phyloP scores from a whole-genome alignment of 805 yeast genomes.

The Teunomyces atbi region DNA sequence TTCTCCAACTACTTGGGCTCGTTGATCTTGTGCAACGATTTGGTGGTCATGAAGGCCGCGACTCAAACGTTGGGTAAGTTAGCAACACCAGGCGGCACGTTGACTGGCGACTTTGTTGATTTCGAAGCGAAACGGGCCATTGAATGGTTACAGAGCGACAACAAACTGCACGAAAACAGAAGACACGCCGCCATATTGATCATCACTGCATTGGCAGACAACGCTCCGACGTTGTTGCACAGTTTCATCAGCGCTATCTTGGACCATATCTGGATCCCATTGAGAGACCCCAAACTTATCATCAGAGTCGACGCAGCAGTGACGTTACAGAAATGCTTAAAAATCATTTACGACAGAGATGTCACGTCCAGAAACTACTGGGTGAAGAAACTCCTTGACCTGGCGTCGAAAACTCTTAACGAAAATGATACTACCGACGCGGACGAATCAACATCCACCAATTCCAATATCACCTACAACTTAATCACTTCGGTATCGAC shows the following conservation, averaged over 20 bases:
- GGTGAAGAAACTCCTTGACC: constrained; percentile 68
- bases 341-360: constrained; percentile 79
- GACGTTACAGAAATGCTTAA: constrained; percentile 73
- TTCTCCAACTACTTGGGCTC: constrained; percentile 85
- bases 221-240: constrained; percentile 81
- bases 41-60: constrained; percentile 82
- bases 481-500: constrained; percentile 19
- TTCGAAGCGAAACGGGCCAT: constrained; percentile 85
- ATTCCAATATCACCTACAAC: constrained; percentile 17
- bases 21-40: constrained; percentile 77
- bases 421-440: constrained; percentile 17
- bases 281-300: constrained; percentile 72
- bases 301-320: constrained; percentile 84
- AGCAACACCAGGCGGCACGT: constrained; percentile 84
- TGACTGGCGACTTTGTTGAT: constrained; percentile 91
- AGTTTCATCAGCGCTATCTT: constrained; percentile 75
- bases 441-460: not conserved
- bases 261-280: constrained; percentile 82
- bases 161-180: constrained; percentile 69
- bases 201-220: constrained; percentile 77
- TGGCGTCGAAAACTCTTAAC: constrained; percentile 61
- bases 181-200: constrained; percentile 89
- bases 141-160: constrained; percentile 87
- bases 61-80: constrained; percentile 84
- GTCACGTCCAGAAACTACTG: constrained; percentile 65